These are phyloP conservation scores for Dactylis glomerata DNA, from an alignment of 176 grass and related monocot genomes.

Conservation along the genomic window DNA sequence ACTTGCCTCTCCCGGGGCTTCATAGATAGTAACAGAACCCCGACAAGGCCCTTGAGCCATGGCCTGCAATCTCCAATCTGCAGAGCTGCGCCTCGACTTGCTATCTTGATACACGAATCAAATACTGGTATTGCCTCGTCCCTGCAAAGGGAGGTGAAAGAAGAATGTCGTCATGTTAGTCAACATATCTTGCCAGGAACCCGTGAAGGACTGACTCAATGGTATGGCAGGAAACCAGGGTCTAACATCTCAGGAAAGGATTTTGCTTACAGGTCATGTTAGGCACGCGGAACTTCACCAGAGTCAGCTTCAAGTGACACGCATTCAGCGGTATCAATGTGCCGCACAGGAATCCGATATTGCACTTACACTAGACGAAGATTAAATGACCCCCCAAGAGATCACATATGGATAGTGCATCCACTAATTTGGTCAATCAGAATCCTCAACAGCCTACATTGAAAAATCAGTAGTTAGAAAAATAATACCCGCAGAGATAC, in stretches of 20 bases:
- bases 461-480: background rate
- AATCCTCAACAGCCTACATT: slow-evolving; percentile 22
- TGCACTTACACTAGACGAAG: background rate
- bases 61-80: background rate
- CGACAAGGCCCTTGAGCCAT: background rate
- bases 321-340: background rate
- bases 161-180: background rate
- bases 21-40: background rate
- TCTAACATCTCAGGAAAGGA: background rate
- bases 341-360: background rate
- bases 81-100: background rate
- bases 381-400: background rate
- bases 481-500: no score
- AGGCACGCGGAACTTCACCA: background rate
- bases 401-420: background rate
- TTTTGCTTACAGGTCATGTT: background rate
- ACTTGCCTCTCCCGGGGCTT: background rate
- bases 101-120: background rate
- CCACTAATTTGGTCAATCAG: slow-evolving; percentile 22
- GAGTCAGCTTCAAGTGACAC: background rate
- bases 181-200: background rate
- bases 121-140: background rate
- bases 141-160: background rate
- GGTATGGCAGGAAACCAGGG: background rate
- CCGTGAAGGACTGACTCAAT: background rate